phyloP scores from a whole-genome alignment of 2,329 filamentous ascomycete species.

The Diaporthe amygdali region DNA sequence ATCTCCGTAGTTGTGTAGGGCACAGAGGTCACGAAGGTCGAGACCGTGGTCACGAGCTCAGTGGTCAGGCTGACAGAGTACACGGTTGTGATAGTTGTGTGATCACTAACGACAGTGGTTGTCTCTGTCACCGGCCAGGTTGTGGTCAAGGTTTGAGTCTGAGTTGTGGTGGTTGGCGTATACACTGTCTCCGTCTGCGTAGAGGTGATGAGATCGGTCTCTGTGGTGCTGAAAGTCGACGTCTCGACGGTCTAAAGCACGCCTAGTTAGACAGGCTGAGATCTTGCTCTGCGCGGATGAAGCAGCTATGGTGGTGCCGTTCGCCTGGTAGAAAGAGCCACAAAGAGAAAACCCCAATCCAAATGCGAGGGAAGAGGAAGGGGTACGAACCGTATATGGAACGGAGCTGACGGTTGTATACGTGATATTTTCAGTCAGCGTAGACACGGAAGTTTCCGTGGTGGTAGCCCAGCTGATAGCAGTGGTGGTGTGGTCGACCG shows the following conservation, averaged over 20 bases:
- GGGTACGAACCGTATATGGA: neutral
- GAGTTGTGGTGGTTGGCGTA: neutral
- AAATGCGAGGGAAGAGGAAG: neutral
- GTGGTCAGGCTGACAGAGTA: neutral
- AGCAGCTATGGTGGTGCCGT: neutral
- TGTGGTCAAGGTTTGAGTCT: neutral
- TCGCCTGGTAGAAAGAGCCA: neutral
- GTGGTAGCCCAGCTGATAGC: neutral
- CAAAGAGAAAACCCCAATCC: neutral
- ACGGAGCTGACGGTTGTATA: slow-evolving; percentile 1
- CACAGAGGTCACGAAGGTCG: neutral
- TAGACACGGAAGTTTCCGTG: neutral
- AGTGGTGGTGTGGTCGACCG: neutral
- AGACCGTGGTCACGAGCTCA: neutral
- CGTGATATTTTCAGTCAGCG: neutral
- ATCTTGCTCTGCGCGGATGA: too few relatives aligned
- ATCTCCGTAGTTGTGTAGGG: neutral
- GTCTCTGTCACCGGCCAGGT: neutral
- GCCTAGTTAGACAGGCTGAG: neutral
- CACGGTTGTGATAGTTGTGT: neutral
- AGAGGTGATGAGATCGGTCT: neutral
- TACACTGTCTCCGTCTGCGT: neutral
- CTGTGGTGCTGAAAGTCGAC: too few relatives aligned
- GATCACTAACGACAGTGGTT: neutral
- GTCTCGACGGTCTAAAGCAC: neutral